Percentiles rank a stretch among this genome's conserved stretches.
These are phyloP conservation scores for Alternaria sp. DNA, from an alignment of 2,329 filamentous ascomycete species.

Conservation along the genomic window DNA sequence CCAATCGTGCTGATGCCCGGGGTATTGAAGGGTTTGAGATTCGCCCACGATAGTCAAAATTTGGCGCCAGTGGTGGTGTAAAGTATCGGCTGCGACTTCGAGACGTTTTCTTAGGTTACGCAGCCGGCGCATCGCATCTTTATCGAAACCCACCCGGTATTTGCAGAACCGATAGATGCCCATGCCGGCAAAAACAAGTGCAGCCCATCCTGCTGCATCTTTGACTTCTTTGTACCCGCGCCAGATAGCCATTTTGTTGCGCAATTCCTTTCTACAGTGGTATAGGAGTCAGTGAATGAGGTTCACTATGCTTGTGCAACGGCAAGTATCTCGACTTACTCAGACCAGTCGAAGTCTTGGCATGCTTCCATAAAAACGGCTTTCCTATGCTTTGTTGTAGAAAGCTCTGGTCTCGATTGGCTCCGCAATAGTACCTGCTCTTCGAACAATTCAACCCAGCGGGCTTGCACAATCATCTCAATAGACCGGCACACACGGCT, in stretches of 20 bases:
- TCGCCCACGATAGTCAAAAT: conserved; percentile 59
- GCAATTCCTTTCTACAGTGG: conserved; percentile 59
- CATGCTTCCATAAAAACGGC: conserved; percentile 63
- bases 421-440: conserved; percentile 58
- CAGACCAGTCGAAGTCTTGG: conserved; percentile 63
- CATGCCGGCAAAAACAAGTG: conserved; percentile 65
- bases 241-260: conserved; percentile 64
- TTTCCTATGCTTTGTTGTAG: conserved; percentile 61
- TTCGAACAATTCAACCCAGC: conserved; percentile 65
- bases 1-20: conserved; percentile 63
- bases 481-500: conserved; percentile 64
- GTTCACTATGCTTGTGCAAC: background rate
- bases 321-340: conserved; percentile 34
- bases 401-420: conserved; percentile 53
- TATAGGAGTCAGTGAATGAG: conserved; percentile 5
- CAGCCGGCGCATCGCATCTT: conserved; percentile 60
- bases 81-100: conserved; percentile 63
- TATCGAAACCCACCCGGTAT: conserved; percentile 64
- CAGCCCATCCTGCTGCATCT: conserved; percentile 64
- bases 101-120: conserved; percentile 57
- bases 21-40: conserved; percentile 53
- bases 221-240: conserved; percentile 68
- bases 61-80: conserved; percentile 63
- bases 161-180: conserved; percentile 70
- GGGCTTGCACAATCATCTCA: conserved; percentile 67